These are phyloP conservation scores for Ogataea neopini DNA, from an alignment of 805 yeast genomes.

Conservation along the genomic window DNA sequence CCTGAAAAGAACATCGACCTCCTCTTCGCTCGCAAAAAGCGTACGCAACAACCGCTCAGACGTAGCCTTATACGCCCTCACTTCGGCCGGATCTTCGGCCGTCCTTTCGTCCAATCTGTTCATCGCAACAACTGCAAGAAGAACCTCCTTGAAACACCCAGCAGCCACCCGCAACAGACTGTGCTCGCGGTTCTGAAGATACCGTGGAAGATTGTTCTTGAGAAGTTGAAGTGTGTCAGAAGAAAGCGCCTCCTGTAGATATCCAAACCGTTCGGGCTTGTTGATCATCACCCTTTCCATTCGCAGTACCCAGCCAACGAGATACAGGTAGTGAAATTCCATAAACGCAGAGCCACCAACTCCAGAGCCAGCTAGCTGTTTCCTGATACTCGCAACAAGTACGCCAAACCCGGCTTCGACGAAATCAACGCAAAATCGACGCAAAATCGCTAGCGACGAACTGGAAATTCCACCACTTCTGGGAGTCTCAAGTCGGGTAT, in stretches of 20 bases:
- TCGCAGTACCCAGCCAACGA: conserved; percentile 74
- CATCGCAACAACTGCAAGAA: conserved; percentile 44
- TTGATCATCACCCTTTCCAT: conserved; percentile 42
- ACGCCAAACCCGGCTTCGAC: conserved; percentile 76
- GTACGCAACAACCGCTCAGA: conserved; percentile 47
- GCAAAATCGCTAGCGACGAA: conserved; percentile 35
- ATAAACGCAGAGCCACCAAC: conserved; percentile 29
- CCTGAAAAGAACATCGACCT: conserved; percentile 53
- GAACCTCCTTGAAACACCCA: conserved; percentile 63
- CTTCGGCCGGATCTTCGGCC: conserved; percentile 48
- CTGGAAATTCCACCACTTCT: conserved; percentile 34
- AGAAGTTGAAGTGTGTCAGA: conserved; percentile 58
- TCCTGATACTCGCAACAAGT: conserved; percentile 53
- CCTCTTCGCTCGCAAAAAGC: conserved; percentile 67
- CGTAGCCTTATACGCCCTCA: conserved; percentile 31
- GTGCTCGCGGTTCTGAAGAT: conserved; percentile 48
- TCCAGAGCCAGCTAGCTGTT: conserved; percentile 32
- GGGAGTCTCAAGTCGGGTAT: conserved; percentile 26
- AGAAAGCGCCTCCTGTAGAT: conserved; percentile 48
- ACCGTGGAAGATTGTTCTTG: conserved; percentile 37
- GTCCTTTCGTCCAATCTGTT: conserved; percentile 41
- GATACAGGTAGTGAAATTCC: conserved; percentile 52
- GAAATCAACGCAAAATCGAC: conserved; percentile 55
- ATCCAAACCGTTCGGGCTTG: conserved; percentile 28
- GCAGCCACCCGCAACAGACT: conserved; percentile 69